Evolutionary conservation across 2,329 filamentous ascomycete genomes (phyloP), one percentile per base, ranked within the genome.

Genomic region (Rhynchosporium secalis): DNA sequence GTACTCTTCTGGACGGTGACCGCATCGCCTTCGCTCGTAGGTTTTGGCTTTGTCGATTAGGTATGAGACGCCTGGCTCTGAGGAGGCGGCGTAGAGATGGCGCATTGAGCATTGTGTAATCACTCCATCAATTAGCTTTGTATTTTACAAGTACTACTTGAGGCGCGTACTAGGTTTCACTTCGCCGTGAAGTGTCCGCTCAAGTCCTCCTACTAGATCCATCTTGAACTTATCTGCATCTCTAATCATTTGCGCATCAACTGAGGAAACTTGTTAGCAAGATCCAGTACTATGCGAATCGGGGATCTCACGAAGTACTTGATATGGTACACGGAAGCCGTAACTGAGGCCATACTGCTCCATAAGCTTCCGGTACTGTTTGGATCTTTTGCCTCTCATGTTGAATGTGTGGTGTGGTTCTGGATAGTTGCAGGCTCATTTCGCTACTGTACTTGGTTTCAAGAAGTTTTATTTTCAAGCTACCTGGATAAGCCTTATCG

Each of bases 311-410:
- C 86, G 81, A 48, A 96, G 80, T 57, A 96, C 88, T 78, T 98
- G 95, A 78, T 97, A 98, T 10, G 95, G 92, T 78, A 95, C 90
- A 70, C 93, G 91, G 76, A 97, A 97, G 64, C 90, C 89, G 75
- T 96, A 97, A 64, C 86, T 87, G 75, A 94, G 83, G 73, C 88
- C 86, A 83, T 93, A 96, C 74, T 94, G 89, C 77, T 92, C 88
- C 88, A 99, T 96, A 72, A 97, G 86, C 86, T 97, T 97, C 74
- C 88, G 86, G 76, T 92, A 92, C 71, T 89, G 87, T 77, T 90
- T 88, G 47, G 80, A 82, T 64, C 85, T 81, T 77, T 90, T 91
- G 59, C 86, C 86, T 72, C 86, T 81, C 85, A 89, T 90, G 55
- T 71, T 83, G 75, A 46, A 48, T 61, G 55, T 57, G 51, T 47